A percentile compares a stretch with the other conserved stretches of the same genome.
Conservation (phyloP, 352 stramenopile genomes). For the Peronospora tabacina region DNA sequence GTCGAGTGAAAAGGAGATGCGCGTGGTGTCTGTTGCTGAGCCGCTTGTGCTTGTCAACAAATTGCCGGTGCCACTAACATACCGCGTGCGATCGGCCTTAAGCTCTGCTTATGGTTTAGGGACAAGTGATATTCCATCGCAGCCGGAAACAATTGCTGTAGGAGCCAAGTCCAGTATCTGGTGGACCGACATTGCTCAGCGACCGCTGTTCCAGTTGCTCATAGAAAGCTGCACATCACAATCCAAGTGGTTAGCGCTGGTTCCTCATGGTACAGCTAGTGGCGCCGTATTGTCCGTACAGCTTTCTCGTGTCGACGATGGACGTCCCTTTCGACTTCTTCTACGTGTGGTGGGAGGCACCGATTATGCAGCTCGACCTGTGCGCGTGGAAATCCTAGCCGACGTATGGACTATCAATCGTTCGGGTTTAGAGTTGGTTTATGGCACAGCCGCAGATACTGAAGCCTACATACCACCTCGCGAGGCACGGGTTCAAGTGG, state of each 20-base stretch:
- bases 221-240: conserved; percentile 50
- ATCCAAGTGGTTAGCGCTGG: conserved; percentile 66
- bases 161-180: conserved; percentile 62
- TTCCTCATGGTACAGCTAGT: conserved; percentile 34
- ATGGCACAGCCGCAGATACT: conserved; percentile 53
- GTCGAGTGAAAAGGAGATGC: conserved; percentile 56
- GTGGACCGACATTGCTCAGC: conserved; percentile 60
- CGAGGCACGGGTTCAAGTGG: conserved; percentile 52
- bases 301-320: conserved; percentile 48
- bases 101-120: conserved; percentile 30
- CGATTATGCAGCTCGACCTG: conserved; percentile 19
- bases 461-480: conserved; percentile 54
- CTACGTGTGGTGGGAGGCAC: conserved; percentile 40
- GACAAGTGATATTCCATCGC: conserved; percentile 24
- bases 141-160: conserved; percentile 40
- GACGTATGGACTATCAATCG: conserved; percentile 82
- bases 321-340: conserved; percentile 59
- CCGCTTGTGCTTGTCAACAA: conserved; percentile 78
- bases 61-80: conserved; percentile 56
- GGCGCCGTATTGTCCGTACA: conserved; percentile 53
- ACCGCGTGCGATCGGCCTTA: conserved; percentile 38
- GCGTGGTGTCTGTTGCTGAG: conserved; percentile 54
- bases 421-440: conserved; percentile 64
- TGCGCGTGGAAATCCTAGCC: conserved; percentile 34
- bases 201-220: conserved; percentile 59